A percentile compares a stretch with the other conserved stretches of the same genome.
These are phyloP conservation scores for Dendrocalamus sinicus DNA, from an alignment of 176 grass and related monocot genomes.

Conservation along the genomic window DNA sequence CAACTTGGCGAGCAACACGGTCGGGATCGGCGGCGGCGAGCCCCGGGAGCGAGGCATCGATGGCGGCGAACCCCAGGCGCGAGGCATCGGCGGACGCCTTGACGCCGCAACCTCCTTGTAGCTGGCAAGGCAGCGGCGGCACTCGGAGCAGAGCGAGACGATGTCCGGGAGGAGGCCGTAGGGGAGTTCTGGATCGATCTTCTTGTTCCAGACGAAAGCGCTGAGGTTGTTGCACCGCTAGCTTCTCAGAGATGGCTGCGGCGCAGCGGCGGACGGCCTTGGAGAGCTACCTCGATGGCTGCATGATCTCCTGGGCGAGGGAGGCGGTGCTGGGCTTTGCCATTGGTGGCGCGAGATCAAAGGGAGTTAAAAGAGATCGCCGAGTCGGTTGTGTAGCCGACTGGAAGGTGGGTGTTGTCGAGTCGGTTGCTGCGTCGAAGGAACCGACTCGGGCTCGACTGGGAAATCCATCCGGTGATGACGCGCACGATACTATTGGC, in stretches of 20 bases:
- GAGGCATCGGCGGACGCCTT: not conserved
- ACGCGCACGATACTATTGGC: no score
- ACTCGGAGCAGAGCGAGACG: conserved; percentile 26
- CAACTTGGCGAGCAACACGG: no score
- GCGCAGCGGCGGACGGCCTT: conserved; percentile 43
- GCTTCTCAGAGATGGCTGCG: conserved; percentile 43
- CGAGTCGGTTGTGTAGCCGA: not conserved
- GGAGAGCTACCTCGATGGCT: not conserved
- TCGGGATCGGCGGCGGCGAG: no score
- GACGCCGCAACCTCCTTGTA: conserved; percentile 29
- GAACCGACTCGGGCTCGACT: not conserved
- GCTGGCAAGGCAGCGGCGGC: conserved; percentile 36
- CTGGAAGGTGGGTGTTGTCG: not conserved
- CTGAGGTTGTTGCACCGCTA: conserved; percentile 35
- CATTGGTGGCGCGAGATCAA: conserved; percentile 20
- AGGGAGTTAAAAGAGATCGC: no score
- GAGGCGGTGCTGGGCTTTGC: not conserved
- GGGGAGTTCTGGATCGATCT: conserved; percentile 48
- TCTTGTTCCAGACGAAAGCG: conserved; percentile 54
- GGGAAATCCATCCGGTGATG: no score
- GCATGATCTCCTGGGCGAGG: not conserved
- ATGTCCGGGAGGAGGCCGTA: conserved; percentile 38
- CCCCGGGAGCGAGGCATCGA: no score
- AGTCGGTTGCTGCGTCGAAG: not conserved
- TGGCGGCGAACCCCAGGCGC: no score